Base-by-base conservation (phyloP, 352 stramenopile genomes). In the Globisporangium irregulare region DNA sequence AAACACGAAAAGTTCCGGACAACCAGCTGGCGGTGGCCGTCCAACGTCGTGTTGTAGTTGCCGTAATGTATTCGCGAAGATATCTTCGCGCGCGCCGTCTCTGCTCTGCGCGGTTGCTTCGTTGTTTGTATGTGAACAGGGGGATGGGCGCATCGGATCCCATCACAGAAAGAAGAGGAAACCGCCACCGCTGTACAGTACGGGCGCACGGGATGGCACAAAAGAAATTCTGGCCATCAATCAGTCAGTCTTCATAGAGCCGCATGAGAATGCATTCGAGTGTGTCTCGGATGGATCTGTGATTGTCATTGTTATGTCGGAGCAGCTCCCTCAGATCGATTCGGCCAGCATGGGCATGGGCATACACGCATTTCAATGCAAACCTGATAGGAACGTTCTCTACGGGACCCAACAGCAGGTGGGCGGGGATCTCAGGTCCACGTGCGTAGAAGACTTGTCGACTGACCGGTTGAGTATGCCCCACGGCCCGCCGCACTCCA, bases 201-300 rank as follows among this genome's bases (percentile, higher is more conserved):
- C 22, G 38, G 12, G 25, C n/a, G 4, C 3, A 2, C 2, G 24
- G 53, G 62, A 61, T 68, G 63, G 25, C 63, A 68, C 63, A 68
- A 68, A 68, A 62, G 63, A 68, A 68, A 68, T 68, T 68, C 59
- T 18, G 25, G 24, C 59, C 20, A 9, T 25, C 58, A 22, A 1
- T 18, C 12, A 25, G n/a, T 6, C 55, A 22, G 20, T 12, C 5
- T 18, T 7, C 22, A 4, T 27, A 56, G 14, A 32, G 32, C 46
- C 59, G 24, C 38, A 48, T n/a, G 46, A 54, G 46, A 24, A 48
- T 48, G 41, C 1, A 5, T n/a, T 54, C 46, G 20, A 54, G 46
- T 27, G 22, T 9, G 24, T 12, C 54, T 59, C 25, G 25, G 18
- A 50, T 50, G 4, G 29, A 32, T 32, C 29, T 32, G 29, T 32